Evolutionary conservation across 495 filamentous ascomycete genomes (phyloP), one percentile per base, ranked within the genome.

Genomic region (Cudoniella acicularis): DNA sequence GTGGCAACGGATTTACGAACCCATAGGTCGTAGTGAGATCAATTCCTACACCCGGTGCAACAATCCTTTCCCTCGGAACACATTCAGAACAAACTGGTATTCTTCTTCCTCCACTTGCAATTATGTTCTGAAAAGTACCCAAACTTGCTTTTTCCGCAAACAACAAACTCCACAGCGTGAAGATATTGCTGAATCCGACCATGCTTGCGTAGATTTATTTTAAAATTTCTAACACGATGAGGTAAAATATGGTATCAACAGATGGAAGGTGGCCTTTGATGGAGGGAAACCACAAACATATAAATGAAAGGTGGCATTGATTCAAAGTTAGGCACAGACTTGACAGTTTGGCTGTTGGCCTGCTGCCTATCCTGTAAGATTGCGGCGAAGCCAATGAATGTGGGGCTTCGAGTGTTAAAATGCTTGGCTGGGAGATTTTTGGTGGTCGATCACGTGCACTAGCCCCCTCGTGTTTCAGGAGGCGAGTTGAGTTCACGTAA

Each of bases 1-100:
- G 21, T 45, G 22, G 11, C 3, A 46, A 17, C 3, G 40, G 6
- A 55, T 54, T n/a, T n/a, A n/a, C n/a, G n/a, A n/a, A 56, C 54
- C 54, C 54, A 56, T 56, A 56, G 2, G 54, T 47, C 2, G 23
- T 21, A 36, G 54, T 56, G 16, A 56, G 22, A 26, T 56, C 54
- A 40, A 56, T 6, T 3, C 54, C 54, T 2, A 56, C 25, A 2
- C 20, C 54, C n/a, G 54, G 54, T 8, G 54, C 54, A 47, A 56
- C 11, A 21, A 56, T 36, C n/a, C 24, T 17, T 49, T 56, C 54
- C 17, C 25, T 24, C n/a, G 54, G 54, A 27, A 56, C 43, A 43
- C 54, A 56, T 30, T 56, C 22, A 1, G 11, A 13, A 42, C 54
- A 56, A 17, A 25, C 22, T 24, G 48, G 48, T 36, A 36, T 6